Base-by-base conservation (phyloP, 1,284 basidiomycete species). In the Moniliophthora roreri region DNA sequence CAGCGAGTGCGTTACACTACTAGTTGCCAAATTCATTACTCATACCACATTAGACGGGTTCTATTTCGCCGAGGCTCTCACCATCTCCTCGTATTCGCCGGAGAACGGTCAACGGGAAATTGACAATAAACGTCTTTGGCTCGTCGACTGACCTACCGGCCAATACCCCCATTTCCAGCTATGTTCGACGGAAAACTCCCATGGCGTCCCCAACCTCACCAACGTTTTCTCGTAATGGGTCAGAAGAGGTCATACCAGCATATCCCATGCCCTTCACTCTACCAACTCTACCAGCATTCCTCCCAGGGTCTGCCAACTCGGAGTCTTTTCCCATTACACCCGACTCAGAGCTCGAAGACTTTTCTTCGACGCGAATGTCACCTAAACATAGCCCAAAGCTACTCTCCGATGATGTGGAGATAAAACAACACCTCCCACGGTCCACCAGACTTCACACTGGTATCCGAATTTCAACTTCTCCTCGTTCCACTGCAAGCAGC, bases 161-260 rank as follows among this genome's bases (percentile, higher is more conserved):
- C 46, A 75, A 77, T 57, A 88, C 84, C 7, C 88, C 88, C 51
- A 91, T 91, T 55, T 91, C 88, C 16, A 79, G 80, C 34, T 91
- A 87, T 57, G 82, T 87, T 39, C 85, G 88, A 56, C 82, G 88
- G 54, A 87, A 83, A 69, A 88, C 86, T 2, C 88, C 89, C 23
- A 81, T 82, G 56, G 75, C 80, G 35, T 89, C 88, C 13, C 87
- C 87, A 0, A 85, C 81, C 15, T 81, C 82, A 0, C 80, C 85
- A 11, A 79, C 79, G 23, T 89, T 86, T 64, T 73, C 77, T 52
- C 74, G 72, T 61, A 73, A 73, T 54, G 63, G 65, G 51, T 63
- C 66, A 51, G 68, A 74, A 6, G 28, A 32, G 28, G 28, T 32
- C 58, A 64, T 79, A 55, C 65, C 69, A 44, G 60, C 73, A 26